phyloP scores from a whole-genome alignment of 1,284 basidiomycete species.

The Cerioporus squamosus region DNA sequence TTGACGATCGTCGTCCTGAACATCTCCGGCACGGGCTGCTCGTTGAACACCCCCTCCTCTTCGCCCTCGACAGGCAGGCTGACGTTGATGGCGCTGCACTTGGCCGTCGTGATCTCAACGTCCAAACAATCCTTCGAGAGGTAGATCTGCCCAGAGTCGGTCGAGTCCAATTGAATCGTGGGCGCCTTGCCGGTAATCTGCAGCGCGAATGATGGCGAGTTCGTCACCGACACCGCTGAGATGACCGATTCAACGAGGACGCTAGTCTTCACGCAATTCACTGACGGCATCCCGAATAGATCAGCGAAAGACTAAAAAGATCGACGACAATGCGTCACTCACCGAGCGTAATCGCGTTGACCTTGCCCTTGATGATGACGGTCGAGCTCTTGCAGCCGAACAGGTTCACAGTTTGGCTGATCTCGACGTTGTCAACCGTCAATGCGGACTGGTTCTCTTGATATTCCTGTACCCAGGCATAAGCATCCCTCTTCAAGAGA shows the following conservation, averaged over 20 bases:
- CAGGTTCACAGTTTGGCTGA: conserved; percentile 89
- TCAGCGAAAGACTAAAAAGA: not conserved
- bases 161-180: conserved; percentile 93
- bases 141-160: conserved; percentile 95
- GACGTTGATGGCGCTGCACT: conserved; percentile 95
- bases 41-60: conserved; percentile 91
- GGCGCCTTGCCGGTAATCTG: conserved; percentile 92
- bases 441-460: conserved; percentile 85
- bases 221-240: conserved; percentile 86
- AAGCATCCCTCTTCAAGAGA: not conserved
- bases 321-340: conserved; percentile 33
- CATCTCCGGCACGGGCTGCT: conserved; percentile 96
- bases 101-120: conserved; percentile 92
- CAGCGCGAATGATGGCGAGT: conserved; percentile 90
- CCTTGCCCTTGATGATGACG: conserved; percentile 90
- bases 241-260: conserved; percentile 92
- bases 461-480: conserved; percentile 70
- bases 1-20: conserved; percentile 83
- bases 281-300: conserved; percentile 42
- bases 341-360: conserved; percentile 94
- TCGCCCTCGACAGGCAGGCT: conserved; percentile 87
- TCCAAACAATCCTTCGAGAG: conserved; percentile 83
- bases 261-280: conserved; percentile 90
- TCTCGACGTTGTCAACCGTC: conserved; percentile 78
- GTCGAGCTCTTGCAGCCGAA: conserved; percentile 93